A percentile compares a stretch with the other conserved stretches of the same genome.
Evolutionary conservation across 2,329 filamentous ascomycete genomes (phyloP).

Genomic region (Hawksworthiomyces lignivorus): DNA sequence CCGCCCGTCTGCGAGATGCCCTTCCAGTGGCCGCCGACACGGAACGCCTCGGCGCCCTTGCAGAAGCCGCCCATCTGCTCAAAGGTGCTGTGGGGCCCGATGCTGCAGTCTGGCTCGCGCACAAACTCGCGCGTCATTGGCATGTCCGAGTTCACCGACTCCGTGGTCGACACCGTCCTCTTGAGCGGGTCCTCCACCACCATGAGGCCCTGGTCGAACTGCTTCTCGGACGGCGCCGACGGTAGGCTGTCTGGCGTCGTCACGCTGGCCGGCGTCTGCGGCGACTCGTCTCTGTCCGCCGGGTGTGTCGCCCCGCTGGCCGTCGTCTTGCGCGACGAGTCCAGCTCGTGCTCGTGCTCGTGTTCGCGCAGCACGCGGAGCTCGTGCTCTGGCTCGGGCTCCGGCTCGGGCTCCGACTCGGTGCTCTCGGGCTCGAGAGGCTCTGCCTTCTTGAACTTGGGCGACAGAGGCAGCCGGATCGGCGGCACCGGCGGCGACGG

Average conservation of each 20-base stretch:
- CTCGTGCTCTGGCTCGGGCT: background rate
- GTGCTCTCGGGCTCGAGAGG: background rate
- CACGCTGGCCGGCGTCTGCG: background rate
- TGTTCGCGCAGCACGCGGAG: background rate
- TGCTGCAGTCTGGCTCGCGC: constrained; percentile 21
- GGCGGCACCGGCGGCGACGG: constrained; percentile 13
- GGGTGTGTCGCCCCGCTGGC: background rate
- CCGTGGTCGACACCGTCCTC: background rate
- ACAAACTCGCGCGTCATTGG: constrained; percentile 12
- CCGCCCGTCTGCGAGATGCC: constrained; percentile 27
- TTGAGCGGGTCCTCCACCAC: constrained; percentile 5
- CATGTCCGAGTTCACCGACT: constrained; percentile 7
- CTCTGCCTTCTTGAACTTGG: background rate
- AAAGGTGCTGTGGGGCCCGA: constrained; percentile 29
- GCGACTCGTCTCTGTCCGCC: background rate
- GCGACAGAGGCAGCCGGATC: constrained; percentile 10
- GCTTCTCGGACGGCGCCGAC: background rate
- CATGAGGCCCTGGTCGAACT: constrained; percentile 11
- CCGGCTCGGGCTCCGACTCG: background rate
- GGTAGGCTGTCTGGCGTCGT: constrained; percentile 5
- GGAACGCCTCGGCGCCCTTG: constrained; percentile 29
- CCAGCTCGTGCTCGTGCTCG: no score
- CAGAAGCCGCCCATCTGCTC: constrained; percentile 30
- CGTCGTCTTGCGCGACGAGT: background rate
- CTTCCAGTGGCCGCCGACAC: constrained; percentile 25